Base-by-base conservation (phyloP, 2,329 filamentous ascomycete genomes). In the Paraphoma chrysanthemicola region DNA sequence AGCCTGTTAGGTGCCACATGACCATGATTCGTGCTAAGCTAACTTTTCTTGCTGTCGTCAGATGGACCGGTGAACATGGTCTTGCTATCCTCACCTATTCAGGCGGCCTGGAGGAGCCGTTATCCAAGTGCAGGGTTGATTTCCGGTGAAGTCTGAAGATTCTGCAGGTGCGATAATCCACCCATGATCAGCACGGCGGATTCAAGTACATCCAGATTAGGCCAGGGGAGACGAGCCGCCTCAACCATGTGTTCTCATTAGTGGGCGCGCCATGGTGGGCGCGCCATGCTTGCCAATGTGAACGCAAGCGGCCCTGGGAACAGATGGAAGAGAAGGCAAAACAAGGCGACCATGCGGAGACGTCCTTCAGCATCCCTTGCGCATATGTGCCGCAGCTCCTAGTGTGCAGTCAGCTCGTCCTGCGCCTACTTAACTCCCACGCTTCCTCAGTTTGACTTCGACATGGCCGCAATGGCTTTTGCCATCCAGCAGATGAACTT, bases 391-490 rank as follows among this genome's bases (percentile, higher is more conserved):
- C 43, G 46, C 47, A 47, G 38, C 44, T 41, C 36, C 36, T 43
- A 48, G 62, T 61, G 58, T 56, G 52, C 47, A 50, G 45, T 56
- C 56, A 62, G 57, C 58, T 47, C 45, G 28, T 49, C 52, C 48
- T 51, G 52, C 50, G 48, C 49, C 62, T 69, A 69, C 59, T 68
- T 69, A 68, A 69, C 28, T 54, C 47, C 54, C 54, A 43, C 30
- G 45, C n/a, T 52, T 56, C 63, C 62, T 57, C 61, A 50, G n/a
- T 44, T 53, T 43, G 44, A 29, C 38, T 31, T 30, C 12, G 9
- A 29, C 33, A 17, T 51, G 17, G 31, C 49, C 39, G 41, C 12
- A 49, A 45, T 4, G 31, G 41, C 30, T 17, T 28, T 23, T 43
- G 33, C 18, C 18, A 29, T 48, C 17, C 33, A 44, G 11, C 53